Evolutionary conservation across 805 yeast species (phyloP), one percentile per base, ranked within the genome.

Genomic region (Pichia gijzeniarum): DNA sequence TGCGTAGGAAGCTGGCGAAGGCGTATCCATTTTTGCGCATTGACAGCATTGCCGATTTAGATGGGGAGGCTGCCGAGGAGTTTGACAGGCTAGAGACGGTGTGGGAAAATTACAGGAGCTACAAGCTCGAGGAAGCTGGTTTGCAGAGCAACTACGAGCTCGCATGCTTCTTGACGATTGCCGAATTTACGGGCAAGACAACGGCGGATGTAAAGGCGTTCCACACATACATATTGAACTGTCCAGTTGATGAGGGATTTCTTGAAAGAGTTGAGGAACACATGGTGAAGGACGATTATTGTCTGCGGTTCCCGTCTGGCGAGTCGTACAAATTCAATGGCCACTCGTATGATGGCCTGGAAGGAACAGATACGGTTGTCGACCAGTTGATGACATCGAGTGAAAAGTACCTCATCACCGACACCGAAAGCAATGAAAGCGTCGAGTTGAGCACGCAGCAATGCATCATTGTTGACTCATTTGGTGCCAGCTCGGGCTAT

Each of bases 381-480:
- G 57, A 61, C 40, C 69, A 64, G 49, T 38, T 61, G 4, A 61
- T 58, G 21, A 44, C 63, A 6, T 53, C 65, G 4, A 40, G 56
- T 4, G 44, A 52, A 5, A 56, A 52, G 9, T 69, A 63, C 47
- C 61, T 59, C 12, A 6, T 52, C 18, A 5, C 35, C 60, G 19
- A 48, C 45, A 10, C 43, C 49, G 16, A 40, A 45, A 16, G 54
- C 8, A 56, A 54, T 3, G 40, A 45, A 3, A 33, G 40, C 16
- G 45, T 40, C 8, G 45, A 47, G 2, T 57, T 72, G 43, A 62
- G 62, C 38, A 57, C 70, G 0, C 69, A 71, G 20, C 74, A 72
- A 39, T 70, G 75, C 51, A 69, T 72, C 12, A 48, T 72, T 5
- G 59, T 60, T 13, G 76, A 71, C 22, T 62, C 64, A 33, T 18